These are phyloP conservation scores for Cyphellophora europaea DNA, from an alignment of 2,329 filamentous ascomycete genomes.

Conservation along the genomic window DNA sequence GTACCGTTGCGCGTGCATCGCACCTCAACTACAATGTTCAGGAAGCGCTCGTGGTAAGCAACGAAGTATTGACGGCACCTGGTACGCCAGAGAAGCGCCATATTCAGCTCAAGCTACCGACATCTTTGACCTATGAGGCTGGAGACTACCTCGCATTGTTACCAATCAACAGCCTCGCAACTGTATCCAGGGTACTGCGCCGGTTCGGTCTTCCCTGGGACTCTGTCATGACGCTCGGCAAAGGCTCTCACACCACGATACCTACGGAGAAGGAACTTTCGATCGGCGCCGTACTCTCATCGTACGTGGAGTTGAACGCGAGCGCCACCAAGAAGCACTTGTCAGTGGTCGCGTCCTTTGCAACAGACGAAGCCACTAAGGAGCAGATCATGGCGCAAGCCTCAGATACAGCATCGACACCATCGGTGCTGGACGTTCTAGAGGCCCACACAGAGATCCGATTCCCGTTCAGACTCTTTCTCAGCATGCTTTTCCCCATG, in stretches of 20 bases:
- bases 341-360: constrained; percentile 8
- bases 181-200: constrained; percentile 54
- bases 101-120: constrained; percentile 59
- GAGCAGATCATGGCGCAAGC: background rate
- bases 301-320: constrained; percentile 64
- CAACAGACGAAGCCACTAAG: constrained; percentile 6
- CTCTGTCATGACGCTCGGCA: constrained; percentile 51
- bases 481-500: constrained; percentile 67
- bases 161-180: constrained; percentile 57
- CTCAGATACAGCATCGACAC: background rate
- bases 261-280: constrained; percentile 50
- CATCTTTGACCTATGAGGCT: constrained; percentile 55
- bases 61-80: constrained; percentile 41
- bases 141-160: constrained; percentile 71
- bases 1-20: constrained; percentile 43
- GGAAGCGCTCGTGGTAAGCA: constrained; percentile 50
- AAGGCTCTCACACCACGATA: constrained; percentile 42
- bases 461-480: constrained; percentile 56
- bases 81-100: constrained; percentile 51
- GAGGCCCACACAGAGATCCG: constrained; percentile 51
- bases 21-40: constrained; percentile 55
- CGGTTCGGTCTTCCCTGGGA: constrained; percentile 61
- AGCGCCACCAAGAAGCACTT: constrained; percentile 56
- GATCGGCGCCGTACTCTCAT: constrained; percentile 54
- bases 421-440: constrained; percentile 54